These are phyloP conservation scores for Pseudomassariella vexata DNA, from an alignment of 2,329 filamentous ascomycete species.

Conservation along the genomic window DNA sequence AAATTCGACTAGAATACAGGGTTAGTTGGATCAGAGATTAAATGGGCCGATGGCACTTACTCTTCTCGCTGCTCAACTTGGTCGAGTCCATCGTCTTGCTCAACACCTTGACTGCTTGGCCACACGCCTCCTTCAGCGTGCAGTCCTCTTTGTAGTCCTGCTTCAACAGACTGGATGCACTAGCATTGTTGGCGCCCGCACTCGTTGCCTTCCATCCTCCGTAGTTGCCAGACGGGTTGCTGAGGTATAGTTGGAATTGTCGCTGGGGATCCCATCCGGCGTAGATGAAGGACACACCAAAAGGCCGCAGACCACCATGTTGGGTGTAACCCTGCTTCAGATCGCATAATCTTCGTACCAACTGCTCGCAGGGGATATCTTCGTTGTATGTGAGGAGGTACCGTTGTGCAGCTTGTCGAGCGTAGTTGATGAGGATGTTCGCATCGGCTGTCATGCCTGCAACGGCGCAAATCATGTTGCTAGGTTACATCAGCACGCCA, in stretches of 20 bases:
- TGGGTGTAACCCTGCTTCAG: conserved; percentile 99
- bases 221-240: conserved; percentile 98
- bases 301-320: conserved; percentile 94
- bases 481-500: conserved; percentile 28
- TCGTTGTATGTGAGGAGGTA: conserved; percentile 99
- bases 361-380: conserved; percentile 98
- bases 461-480: conserved; percentile 99
- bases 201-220: conserved; percentile 99
- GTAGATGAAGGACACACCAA: conserved; percentile 99
- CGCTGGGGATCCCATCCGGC: conserved; percentile 94
- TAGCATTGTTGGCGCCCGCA: conserved; percentile 96
- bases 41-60: conserved; percentile 48
- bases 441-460: conserved; percentile 99
- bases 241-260: conserved; percentile 98
- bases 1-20: conserved; percentile 70
- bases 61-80: conserved; percentile 98
- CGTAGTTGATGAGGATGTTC: conserved; percentile 99
- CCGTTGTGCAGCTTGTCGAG: conserved; percentile 90
- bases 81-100: conserved; percentile 99
- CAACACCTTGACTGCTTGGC: conserved; percentile 94
- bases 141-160: conserved; percentile 99
- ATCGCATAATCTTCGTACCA: conserved; percentile 93
- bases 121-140: conserved; percentile 91
- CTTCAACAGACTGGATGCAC: conserved; percentile 93
- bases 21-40: not conserved